Evolutionary conservation across 257 asterid genomes (phyloP), one percentile per base, ranked within the genome.

Genomic region (Plantago major): DNA sequence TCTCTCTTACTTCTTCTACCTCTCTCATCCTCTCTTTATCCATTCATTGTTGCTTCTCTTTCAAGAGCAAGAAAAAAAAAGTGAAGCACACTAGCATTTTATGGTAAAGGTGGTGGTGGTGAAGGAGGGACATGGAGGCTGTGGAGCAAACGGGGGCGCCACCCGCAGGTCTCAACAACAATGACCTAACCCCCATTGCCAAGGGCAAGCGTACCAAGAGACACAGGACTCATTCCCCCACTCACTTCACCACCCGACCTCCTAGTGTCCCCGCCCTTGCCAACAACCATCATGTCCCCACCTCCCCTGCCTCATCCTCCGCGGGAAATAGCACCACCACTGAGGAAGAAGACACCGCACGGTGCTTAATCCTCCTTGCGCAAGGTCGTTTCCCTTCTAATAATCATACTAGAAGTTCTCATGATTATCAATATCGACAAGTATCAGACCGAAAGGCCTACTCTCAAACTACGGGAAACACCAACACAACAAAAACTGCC

Each of bases 161-260:
- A 26, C 63, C 77, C 11, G 57, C 72, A 13, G 17, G 46, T 19
- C 73, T 0, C 9, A 46, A 48, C 58, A 10, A 13, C 33, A 57
- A 49, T 9, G 77, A 79, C 65, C 65, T 58, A 26, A 63, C 74
- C 33, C 67, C 68, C 71, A 46, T 79, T 5, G 78, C 81, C 57
- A 82, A 79, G 45, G 84, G 89, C 69, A 75, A 73, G 46, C 82
- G 89, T 55, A 79, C 86, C 64, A 82, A 79, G 66, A 17, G 89
- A 57, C 75, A 63, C 48, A 62, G 89, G 60, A 73, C 71, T 11
- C 74, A 72, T 58, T 82, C 86, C 17, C 89, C 85, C 3, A 46
- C 69, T 65, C 67, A 78, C 55, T 71, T 79, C 71, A 58, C 81
- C 73, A 14, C 73, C 45, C 11, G 61, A 5, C 62, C 73, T 11